Percentiles rank a stretch among this genome's conserved stretches.
phyloP scores from a whole-genome alignment of 106 monocot species.

The Dendrobium officinale region DNA sequence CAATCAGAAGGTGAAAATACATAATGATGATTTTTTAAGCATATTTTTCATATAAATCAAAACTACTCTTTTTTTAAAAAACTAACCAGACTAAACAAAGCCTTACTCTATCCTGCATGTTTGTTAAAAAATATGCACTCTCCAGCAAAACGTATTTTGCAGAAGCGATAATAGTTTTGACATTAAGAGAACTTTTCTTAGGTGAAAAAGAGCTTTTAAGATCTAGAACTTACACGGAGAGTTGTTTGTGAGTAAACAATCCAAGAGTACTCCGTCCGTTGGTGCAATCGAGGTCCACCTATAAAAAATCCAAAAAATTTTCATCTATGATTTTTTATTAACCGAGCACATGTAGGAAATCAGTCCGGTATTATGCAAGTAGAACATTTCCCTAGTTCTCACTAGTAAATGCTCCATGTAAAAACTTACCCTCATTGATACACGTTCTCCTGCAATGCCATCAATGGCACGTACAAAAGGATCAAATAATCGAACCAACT shows the following conservation, averaged over 20 bases:
- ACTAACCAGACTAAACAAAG: not conserved
- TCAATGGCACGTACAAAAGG: conserved; percentile 83
- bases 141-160: not conserved
- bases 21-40: not conserved
- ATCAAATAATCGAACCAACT: conserved; percentile 65
- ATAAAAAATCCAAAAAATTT: conserved; percentile 2
- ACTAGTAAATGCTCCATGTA: not conserved
- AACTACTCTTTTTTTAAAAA: not conserved
- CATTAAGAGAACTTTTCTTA: not conserved
- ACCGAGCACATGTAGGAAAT: not conserved
- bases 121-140: not conserved
- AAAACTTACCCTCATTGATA: conserved; percentile 81
- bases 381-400: not conserved
- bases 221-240: conserved; percentile 63
- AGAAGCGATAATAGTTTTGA: not conserved
- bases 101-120: not conserved
- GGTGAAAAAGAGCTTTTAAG: not conserved
- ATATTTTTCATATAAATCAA: not conserved
- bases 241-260: conserved; percentile 77
- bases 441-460: conserved; percentile 73
- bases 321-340: not conserved
- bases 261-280: conserved; percentile 70
- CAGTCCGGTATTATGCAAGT: not conserved
- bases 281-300: conserved; percentile 93
- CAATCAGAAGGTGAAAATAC: not conserved